Conservation (phyloP, 768 basidiomycete species). For the Cantharellus anzutake region DNA sequence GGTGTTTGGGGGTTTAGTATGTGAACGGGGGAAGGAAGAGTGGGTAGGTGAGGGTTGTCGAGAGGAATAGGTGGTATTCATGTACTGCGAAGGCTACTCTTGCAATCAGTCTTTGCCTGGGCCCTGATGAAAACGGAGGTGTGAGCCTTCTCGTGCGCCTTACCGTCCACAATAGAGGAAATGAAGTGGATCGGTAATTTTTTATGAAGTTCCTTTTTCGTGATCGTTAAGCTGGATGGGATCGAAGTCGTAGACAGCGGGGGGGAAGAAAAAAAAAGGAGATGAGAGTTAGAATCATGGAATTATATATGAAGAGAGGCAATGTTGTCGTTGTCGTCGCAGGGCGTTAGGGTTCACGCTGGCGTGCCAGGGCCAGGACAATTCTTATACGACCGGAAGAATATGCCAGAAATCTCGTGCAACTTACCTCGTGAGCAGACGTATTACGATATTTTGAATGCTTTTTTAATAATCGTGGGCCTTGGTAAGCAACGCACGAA, state of each 20-base stretch:
- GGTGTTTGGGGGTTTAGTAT: not conserved
- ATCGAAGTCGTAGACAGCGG: not conserved
- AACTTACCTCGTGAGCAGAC: not conserved
- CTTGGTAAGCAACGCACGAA: not conserved
- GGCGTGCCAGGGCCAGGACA: not conserved
- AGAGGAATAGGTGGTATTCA: too few species aligned
- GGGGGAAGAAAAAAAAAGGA: not conserved
- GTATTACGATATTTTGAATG: not conserved
- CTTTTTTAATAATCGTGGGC: not conserved
- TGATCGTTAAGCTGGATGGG: not conserved
- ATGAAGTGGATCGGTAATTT: not conserved
- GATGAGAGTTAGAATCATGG: too few species aligned
- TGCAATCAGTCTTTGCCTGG: too few species aligned
- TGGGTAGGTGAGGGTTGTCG: too few species aligned
- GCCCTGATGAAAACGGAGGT: too few species aligned
- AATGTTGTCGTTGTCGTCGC: not conserved
- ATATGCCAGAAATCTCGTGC: not conserved
- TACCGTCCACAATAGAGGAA: too few species aligned
- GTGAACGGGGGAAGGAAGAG: not conserved
- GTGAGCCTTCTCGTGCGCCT: too few species aligned
- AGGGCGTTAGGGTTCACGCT: not conserved
- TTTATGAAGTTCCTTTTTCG: not conserved
- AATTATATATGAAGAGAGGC: too few species aligned
- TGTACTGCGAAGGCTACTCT: too few species aligned
- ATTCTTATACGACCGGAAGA: not conserved